A percentile compares a stretch with the other conserved stretches of the same genome.
These are phyloP conservation scores for Ensete ventricosum DNA, from an alignment of 176 grass and related monocot genomes.

Conservation along the genomic window DNA sequence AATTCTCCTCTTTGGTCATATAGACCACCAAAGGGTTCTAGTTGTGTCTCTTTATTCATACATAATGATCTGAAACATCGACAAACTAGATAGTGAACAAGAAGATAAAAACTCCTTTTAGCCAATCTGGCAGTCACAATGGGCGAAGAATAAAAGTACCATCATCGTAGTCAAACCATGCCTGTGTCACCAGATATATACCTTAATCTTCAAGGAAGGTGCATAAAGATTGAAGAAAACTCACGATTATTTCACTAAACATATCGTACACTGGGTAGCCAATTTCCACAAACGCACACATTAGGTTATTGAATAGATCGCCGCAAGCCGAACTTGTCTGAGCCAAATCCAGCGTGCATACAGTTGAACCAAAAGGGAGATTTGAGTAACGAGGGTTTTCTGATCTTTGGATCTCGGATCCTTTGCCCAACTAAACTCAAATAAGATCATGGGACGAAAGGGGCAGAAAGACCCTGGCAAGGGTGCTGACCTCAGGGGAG, in stretches of 20 bases:
- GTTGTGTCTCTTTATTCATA: too few relatives aligned
- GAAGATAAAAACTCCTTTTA: too few relatives aligned
- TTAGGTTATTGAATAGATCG: neutral
- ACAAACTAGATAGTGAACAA: too few relatives aligned
- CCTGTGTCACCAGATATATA: neutral
- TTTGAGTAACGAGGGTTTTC: neutral
- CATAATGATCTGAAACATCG: too few relatives aligned
- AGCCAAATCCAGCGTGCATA: too few relatives aligned
- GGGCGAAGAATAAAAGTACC: too few relatives aligned
- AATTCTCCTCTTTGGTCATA: too few relatives aligned
- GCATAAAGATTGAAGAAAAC: neutral
- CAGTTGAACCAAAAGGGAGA: neutral
- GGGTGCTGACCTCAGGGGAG: conserved; percentile 53
- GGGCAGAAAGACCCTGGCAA: neutral
- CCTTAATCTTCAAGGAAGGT: neutral
- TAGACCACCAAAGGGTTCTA: too few relatives aligned
- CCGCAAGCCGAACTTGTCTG: neutral
- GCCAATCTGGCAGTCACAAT: too few relatives aligned
- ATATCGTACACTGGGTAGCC: neutral
- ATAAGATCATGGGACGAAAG: neutral
- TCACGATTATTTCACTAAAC: neutral
- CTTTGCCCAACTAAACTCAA: neutral
- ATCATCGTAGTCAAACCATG: too few relatives aligned
- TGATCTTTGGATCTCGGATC: neutral
- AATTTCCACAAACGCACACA: neutral